Conservation (phyloP, 805 yeast species). For the Lipomyces japonicus region DNA sequence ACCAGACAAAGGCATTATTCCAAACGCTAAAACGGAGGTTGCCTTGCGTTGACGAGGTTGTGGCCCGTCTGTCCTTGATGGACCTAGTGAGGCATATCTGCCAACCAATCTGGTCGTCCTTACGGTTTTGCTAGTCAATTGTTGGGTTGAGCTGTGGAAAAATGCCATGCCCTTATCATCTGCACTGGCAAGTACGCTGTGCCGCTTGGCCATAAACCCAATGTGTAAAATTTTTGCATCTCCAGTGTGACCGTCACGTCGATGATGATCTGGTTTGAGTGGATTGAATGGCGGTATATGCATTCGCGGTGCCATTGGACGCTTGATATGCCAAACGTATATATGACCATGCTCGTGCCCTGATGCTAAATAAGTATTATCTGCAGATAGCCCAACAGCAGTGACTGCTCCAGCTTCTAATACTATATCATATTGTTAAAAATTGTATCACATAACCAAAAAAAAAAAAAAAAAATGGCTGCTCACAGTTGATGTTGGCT, state of each 20-base stretch:
- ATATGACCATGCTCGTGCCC: constrained; percentile 67
- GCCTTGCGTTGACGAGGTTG: constrained; percentile 21
- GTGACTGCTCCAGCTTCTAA: constrained; percentile 49
- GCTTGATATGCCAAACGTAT: constrained; percentile 60
- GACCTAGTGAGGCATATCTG: constrained; percentile 34
- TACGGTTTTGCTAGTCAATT: constrained; percentile 50
- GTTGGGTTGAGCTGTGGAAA: constrained; percentile 60
- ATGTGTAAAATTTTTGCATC: constrained; percentile 45
- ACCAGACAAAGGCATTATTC: constrained; percentile 60
- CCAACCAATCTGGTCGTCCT: constrained; percentile 55
- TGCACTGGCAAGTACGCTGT: constrained; percentile 53
- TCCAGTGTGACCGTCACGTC: constrained; percentile 40
- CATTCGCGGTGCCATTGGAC: constrained; percentile 35
- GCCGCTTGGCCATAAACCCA: constrained; percentile 49
- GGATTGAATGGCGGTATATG: constrained; percentile 34
- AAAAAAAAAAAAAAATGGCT: neutral
- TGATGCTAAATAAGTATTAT: constrained; percentile 64
- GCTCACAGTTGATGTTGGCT: constrained; percentile 26
- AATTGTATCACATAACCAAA: neutral
- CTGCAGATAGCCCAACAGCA: constrained; percentile 57
- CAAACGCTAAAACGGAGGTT: constrained; percentile 43
- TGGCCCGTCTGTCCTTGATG: neutral
- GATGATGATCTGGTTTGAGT: constrained; percentile 16
- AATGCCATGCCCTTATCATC: constrained; percentile 58
- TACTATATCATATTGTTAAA: constrained; percentile 29